phyloP scores from a whole-genome alignment of 2,329 filamentous ascomycete genomes.

The Sporothrix brasiliensis region DNA sequence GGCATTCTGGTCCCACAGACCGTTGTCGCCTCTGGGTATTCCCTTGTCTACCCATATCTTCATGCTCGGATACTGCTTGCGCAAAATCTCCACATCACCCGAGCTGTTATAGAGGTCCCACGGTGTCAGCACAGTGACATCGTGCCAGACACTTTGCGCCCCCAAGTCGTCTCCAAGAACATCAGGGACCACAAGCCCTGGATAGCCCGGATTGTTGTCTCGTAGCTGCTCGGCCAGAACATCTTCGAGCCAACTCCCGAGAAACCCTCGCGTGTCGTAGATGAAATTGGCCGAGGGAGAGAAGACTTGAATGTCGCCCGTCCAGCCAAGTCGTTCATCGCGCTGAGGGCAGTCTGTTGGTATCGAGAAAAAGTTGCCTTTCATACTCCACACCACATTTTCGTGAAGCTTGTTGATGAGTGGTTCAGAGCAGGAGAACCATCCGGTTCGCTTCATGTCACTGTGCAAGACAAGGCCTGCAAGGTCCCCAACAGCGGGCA shows the following conservation, averaged over 20 bases:
- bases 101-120: conserved; percentile 8
- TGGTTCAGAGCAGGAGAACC: conserved; percentile 55
- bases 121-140: conserved; percentile 3
- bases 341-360: conserved; percentile 62
- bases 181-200: no score
- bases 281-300: conserved; percentile 55
- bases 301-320: conserved; percentile 55
- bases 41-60: background rate
- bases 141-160: background rate
- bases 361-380: conserved; percentile 60
- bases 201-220: no score
- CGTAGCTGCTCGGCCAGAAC: background rate
- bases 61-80: conserved; percentile 9
- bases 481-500: background rate
- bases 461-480: background rate
- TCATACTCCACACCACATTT: conserved; percentile 61
- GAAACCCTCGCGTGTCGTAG: conserved; percentile 55
- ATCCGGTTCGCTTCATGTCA: conserved; percentile 37
- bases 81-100: background rate
- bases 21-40: background rate
- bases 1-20: conserved; percentile 4
- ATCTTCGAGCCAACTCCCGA: background rate
- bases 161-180: no score
- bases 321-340: conserved; percentile 60
- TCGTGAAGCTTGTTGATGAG: conserved; percentile 57